Evolutionary conservation across 2,329 filamentous ascomycete species (phyloP).

Genomic region (Nakataea oryzae): DNA sequence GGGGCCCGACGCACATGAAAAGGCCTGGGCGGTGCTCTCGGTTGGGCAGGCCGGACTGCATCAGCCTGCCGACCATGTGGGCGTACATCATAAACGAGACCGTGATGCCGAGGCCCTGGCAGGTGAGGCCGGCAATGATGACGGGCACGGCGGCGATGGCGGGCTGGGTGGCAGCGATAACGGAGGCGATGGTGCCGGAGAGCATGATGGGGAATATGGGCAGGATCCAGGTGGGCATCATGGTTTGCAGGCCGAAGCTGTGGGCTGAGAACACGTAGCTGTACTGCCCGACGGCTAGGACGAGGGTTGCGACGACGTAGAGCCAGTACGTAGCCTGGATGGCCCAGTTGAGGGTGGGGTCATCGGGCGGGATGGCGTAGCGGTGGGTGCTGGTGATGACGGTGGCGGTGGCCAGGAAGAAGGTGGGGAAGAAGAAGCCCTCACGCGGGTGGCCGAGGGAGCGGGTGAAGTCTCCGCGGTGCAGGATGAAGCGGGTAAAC

Average conservation of each 20-base stretch:
- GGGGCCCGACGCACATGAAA: constrained; percentile 55
- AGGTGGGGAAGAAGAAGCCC: constrained; percentile 49
- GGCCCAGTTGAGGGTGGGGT: constrained; percentile 9
- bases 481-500: constrained; percentile 31
- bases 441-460: constrained; percentile 40
- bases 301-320: constrained; percentile 43
- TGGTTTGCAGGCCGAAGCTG: constrained; percentile 29
- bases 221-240: constrained; percentile 53
- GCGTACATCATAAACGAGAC: constrained; percentile 49
- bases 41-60: constrained; percentile 43
- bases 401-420: constrained; percentile 50
- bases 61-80: constrained; percentile 26
- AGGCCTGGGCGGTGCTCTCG: constrained; percentile 40
- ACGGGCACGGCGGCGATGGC: constrained; percentile 37
- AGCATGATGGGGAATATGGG: constrained; percentile 56
- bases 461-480: constrained; percentile 28
- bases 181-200: constrained; percentile 46
- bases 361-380: constrained; percentile 22
- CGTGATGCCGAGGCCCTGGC: constrained; percentile 50
- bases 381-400: constrained; percentile 41
- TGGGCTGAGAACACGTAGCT: constrained; percentile 42
- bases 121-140: constrained; percentile 44
- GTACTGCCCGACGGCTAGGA: constrained; percentile 45
- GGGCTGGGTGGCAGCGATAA: constrained; percentile 38
- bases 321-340: constrained; percentile 51